Evolutionary conservation across 257 asterid species (phyloP).

Genomic region (Perilla frutescens): DNA sequence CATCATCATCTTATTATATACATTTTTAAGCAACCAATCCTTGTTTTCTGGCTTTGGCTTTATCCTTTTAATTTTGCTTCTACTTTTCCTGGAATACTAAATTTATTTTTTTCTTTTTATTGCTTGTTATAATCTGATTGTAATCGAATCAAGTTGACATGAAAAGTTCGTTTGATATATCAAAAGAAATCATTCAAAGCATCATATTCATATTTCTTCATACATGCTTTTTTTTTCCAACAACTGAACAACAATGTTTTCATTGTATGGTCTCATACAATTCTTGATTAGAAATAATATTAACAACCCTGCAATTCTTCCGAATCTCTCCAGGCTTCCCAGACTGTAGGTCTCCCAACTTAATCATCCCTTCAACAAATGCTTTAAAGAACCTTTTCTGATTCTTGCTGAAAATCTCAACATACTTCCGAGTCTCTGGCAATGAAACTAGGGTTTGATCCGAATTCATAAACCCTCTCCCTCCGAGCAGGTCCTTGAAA

Average conservation of each 20-base stretch:
- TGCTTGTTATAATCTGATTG: neutral
- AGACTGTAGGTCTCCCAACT: slow-evolving; percentile 76
- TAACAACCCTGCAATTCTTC: slow-evolving; percentile 65
- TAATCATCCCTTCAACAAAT: slow-evolving; percentile 72
- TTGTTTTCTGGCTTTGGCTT: neutral
- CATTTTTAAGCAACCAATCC: neutral
- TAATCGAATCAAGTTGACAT: too few relatives aligned
- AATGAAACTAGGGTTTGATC: slow-evolving; percentile 65
- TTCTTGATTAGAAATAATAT: slow-evolving; percentile 33
- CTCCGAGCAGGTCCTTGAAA: slow-evolving; percentile 68
- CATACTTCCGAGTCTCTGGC: slow-evolving; percentile 57
- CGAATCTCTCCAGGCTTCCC: slow-evolving; percentile 69
- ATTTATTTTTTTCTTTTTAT: neutral
- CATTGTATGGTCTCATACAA: slow-evolving; percentile 29
- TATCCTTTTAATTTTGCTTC: neutral
- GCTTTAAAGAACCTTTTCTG: slow-evolving; percentile 55
- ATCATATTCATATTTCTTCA: neutral
- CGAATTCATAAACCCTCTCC: slow-evolving; percentile 86
- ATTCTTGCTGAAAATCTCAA: slow-evolving; percentile 48
- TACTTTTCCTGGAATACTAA: too few relatives aligned
- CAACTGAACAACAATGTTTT: neutral
- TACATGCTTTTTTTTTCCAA: neutral
- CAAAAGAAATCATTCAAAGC: neutral
- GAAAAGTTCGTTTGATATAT: neutral
- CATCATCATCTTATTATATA: neutral